Conservation (phyloP, 2,329 filamentous ascomycete genomes). For the Leptographium procerum region DNA sequence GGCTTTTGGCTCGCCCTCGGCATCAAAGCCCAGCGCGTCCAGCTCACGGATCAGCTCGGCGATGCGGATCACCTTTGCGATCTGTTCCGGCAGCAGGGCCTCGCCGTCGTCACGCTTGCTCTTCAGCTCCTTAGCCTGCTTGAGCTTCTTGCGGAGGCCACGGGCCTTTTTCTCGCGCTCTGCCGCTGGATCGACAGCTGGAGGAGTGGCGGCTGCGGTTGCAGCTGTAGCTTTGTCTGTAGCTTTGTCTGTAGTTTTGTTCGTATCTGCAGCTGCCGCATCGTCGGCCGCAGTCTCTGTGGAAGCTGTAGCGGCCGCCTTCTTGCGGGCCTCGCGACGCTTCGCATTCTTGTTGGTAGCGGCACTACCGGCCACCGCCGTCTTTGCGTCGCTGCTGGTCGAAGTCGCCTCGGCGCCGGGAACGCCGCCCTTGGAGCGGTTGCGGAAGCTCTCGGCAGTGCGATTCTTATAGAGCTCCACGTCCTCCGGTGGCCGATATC, state of each 20-base stretch:
- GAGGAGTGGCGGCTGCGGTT: slow-evolving; percentile 42
- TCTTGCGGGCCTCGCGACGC: slow-evolving; percentile 50
- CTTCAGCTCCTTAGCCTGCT: slow-evolving; percentile 82
- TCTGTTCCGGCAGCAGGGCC: slow-evolving; percentile 78
- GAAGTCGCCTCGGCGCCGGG: slow-evolving; percentile 61
- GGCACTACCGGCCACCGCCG: slow-evolving; percentile 28
- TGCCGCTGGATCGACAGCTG: slow-evolving; percentile 36
- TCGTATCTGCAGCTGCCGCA: slow-evolving; percentile 12
- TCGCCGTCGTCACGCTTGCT: slow-evolving; percentile 85
- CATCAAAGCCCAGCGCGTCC: slow-evolving; percentile 72
- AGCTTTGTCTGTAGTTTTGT: slow-evolving; percentile 40
- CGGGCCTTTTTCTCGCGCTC: slow-evolving; percentile 89
- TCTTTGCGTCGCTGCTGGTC: slow-evolving; percentile 36
- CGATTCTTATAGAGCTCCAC: slow-evolving; percentile 93
- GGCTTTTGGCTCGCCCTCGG: slow-evolving; percentile 52
- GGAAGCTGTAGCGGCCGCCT: slow-evolving; percentile 3
- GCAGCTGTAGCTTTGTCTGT: slow-evolving; percentile 42
- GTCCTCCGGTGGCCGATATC: slow-evolving; percentile 89
- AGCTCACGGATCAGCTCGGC: slow-evolving; percentile 85
- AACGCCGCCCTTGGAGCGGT: slow-evolving; percentile 54
- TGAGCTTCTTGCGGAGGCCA: slow-evolving; percentile 86
- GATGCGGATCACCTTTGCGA: slow-evolving; percentile 96
- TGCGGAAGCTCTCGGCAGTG: slow-evolving; percentile 75
- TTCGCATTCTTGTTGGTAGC: slow-evolving; percentile 81
- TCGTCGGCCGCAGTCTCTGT: background rate